These are phyloP conservation scores for Inonotus hispidus DNA, from an alignment of 1,284 basidiomycete genomes.

Conservation along the genomic window DNA sequence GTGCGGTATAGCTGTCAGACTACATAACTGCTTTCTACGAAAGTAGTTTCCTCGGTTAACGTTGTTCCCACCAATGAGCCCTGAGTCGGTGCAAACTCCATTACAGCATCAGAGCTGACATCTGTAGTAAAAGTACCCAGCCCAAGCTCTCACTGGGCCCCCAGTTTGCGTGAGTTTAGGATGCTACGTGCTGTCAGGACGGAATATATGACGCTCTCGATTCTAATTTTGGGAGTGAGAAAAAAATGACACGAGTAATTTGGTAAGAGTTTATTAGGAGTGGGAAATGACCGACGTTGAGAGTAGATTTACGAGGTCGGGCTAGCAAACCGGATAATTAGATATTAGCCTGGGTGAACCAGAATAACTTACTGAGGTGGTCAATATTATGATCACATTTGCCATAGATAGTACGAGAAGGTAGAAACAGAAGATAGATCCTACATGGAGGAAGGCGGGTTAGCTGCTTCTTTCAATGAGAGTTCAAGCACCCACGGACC, in stretches of 20 bases:
- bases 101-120: background rate
- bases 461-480: too few relatives aligned
- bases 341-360: background rate
- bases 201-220: slow-evolving; percentile 8
- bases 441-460: background rate
- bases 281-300: background rate
- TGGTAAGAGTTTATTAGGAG: too few relatives aligned
- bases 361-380: background rate
- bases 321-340: background rate
- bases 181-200: slow-evolving; percentile 3
- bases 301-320: background rate
- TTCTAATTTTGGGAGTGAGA: background rate
- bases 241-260: background rate
- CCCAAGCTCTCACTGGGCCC: background rate
- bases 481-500: background rate
- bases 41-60: background rate
- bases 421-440: background rate
- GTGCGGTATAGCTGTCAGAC: too few relatives aligned
- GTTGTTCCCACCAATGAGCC: background rate
- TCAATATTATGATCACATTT: slow-evolving; percentile 6
- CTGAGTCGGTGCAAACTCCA: background rate
- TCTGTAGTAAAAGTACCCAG: background rate
- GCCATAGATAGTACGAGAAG: slow-evolving; percentile 2
- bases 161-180: slow-evolving; percentile 1
- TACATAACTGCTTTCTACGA: too few relatives aligned